These are phyloP conservation scores for Solanum ahanhuiri DNA, from an alignment of 257 asterid genomes.

Conservation along the genomic window DNA sequence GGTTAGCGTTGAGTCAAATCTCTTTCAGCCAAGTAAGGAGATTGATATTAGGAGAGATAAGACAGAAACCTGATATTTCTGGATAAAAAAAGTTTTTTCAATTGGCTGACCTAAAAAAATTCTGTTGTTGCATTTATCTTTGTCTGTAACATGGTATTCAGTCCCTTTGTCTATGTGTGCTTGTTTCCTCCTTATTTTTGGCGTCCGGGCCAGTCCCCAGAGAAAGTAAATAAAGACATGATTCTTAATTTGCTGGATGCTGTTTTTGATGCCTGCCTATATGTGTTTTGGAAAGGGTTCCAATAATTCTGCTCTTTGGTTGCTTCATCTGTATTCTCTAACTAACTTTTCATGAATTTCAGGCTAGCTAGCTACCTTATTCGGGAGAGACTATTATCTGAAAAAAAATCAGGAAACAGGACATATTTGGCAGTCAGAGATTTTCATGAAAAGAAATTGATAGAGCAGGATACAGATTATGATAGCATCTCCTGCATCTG, in stretches of 20 bases:
- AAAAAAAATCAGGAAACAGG: conserved; percentile 47
- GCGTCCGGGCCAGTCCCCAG: conserved; percentile 63
- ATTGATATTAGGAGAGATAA: neutral
- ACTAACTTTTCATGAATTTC: conserved; percentile 7
- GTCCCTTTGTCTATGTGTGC: neutral
- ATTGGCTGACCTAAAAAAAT: neutral
- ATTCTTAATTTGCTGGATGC: conserved; percentile 63
- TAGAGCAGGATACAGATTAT: conserved; percentile 15
- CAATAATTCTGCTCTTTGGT: neutral
- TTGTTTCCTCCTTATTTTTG: neutral
- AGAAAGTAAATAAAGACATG: conserved; percentile 65
- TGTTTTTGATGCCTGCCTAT: neutral
- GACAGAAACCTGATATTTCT: neutral
- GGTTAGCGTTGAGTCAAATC: neutral
- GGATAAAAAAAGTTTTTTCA: neutral
- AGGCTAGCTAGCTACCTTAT: conserved; percentile 37
- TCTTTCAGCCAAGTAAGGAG: neutral
- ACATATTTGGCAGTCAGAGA: conserved; percentile 43
- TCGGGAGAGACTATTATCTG: conserved; percentile 33
- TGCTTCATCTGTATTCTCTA: neutral
- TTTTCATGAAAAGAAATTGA: conserved; percentile 21
- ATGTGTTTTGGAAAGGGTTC: neutral
- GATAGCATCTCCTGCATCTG: conserved; percentile 73
- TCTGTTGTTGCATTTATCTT: neutral
- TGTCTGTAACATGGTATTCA: neutral